These are phyloP conservation scores for Teunomyces tritomae DNA, from an alignment of 805 yeast genomes.

Conservation along the genomic window DNA sequence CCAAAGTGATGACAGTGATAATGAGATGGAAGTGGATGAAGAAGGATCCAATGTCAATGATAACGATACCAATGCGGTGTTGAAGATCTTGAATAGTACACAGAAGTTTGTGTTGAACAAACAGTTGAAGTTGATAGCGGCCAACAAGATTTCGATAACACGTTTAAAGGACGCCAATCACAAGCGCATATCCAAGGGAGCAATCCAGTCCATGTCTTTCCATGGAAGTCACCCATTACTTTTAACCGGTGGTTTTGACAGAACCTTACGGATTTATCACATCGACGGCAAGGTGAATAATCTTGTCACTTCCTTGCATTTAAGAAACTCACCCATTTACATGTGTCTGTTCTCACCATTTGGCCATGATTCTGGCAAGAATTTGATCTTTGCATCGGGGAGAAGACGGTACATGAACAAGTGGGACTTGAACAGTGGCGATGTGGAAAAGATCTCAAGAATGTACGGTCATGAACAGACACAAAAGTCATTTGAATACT, in stretches of 20 bases:
- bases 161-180: slow-evolving; percentile 85
- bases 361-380: slow-evolving; percentile 16
- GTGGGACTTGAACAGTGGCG: slow-evolving; percentile 76
- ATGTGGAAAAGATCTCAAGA: slow-evolving; percentile 79
- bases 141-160: slow-evolving; percentile 69
- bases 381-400: slow-evolving; percentile 78
- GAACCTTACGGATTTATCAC: slow-evolving; percentile 81
- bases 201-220: slow-evolving; percentile 81
- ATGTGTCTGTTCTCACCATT: slow-evolving; percentile 60
- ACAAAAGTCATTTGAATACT: slow-evolving; percentile 85
- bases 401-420: slow-evolving; percentile 88
- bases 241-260: slow-evolving; percentile 89
- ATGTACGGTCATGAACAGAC: slow-evolving; percentile 87
- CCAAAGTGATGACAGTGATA: slow-evolving; percentile 22
- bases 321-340: slow-evolving; percentile 77
- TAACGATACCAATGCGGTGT: slow-evolving; percentile 28
- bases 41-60: slow-evolving; percentile 16
- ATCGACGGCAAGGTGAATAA: slow-evolving; percentile 84
- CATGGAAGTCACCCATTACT: slow-evolving; percentile 82
- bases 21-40: slow-evolving; percentile 18
- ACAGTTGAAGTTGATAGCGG: slow-evolving; percentile 58
- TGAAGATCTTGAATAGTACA: slow-evolving; percentile 30
- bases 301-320: slow-evolving; percentile 76
- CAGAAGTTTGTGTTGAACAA: slow-evolving; percentile 41
- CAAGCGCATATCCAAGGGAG: slow-evolving; percentile 66